phyloP scores from a whole-genome alignment of 768 basidiomycete genomes.

The Naganishia vaughanmartiniae region DNA sequence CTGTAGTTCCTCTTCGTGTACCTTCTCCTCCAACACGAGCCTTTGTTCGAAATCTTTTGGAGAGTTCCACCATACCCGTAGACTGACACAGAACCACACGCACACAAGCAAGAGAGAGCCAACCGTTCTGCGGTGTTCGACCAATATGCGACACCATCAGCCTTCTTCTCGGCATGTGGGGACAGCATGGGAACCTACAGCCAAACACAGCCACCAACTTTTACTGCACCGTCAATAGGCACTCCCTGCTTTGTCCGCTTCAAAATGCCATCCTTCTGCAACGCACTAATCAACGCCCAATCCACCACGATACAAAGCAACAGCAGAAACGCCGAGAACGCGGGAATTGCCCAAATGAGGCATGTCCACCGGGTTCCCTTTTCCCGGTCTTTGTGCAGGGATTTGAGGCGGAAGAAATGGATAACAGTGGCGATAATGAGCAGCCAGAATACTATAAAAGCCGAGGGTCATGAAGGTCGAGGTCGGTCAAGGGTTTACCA shows the following conservation, averaged over 20 bases:
- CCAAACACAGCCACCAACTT: background rate
- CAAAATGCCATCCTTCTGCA: background rate
- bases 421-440: background rate
- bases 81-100: too few species aligned
- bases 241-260: background rate
- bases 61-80: too few species aligned
- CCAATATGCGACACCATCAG: background rate
- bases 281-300: background rate
- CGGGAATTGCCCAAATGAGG: background rate
- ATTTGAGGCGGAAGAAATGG: background rate
- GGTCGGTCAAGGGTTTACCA: background rate
- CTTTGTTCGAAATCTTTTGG: too few species aligned
- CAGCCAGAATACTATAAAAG: background rate
- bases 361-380: too few species aligned
- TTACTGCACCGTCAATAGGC: background rate
- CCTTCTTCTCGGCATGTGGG: background rate
- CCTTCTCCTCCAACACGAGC: too few species aligned
- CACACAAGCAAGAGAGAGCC: background rate
- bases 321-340: background rate
- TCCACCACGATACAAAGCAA: slow-evolving; percentile 1
- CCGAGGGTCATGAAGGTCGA: background rate
- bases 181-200: background rate
- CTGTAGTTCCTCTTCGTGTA: too few species aligned
- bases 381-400: background rate
- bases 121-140: background rate